A percentile compares a stretch with the other conserved stretches of the same genome.
These are phyloP conservation scores for Bodo saltans DNA, from an alignment of 78 protist species.

Conservation along the genomic window DNA sequence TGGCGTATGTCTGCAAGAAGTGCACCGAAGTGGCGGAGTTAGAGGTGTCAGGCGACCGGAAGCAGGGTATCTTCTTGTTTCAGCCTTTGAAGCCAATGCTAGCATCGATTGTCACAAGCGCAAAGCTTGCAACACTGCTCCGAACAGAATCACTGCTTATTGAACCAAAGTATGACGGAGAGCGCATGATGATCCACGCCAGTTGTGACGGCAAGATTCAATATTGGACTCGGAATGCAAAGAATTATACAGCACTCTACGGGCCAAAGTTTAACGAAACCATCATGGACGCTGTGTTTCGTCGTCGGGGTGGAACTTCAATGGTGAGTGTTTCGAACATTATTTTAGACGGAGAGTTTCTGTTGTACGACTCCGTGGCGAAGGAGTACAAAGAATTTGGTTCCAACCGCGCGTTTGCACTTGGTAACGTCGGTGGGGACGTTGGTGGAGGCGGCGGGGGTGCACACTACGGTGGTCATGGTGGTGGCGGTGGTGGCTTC, in stretches of 20 bases:
- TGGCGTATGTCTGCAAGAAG: slow-evolving; percentile 11
- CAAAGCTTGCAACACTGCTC: slow-evolving; percentile 33
- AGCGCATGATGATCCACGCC: slow-evolving; percentile 69
- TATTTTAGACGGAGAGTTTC: slow-evolving; percentile 79
- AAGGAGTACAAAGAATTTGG: slow-evolving; percentile 70
- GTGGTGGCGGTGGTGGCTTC: no score
- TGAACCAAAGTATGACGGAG: slow-evolving; percentile 83
- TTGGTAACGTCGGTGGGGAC: slow-evolving; percentile 22
- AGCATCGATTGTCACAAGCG: slow-evolving; percentile 53
- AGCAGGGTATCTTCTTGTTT: slow-evolving; percentile 24
- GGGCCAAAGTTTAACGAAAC: slow-evolving; percentile 26
- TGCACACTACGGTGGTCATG: no score
- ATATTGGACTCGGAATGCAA: slow-evolving; percentile 33
- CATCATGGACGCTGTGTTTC: not conserved
- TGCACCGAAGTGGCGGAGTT: slow-evolving; percentile 7
- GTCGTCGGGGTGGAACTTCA: no score
- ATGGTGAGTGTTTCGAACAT: slow-evolving; percentile 17
- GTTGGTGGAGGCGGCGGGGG: not conserved
- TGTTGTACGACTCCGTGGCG: slow-evolving; percentile 42
- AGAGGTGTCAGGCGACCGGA: not conserved
- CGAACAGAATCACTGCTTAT: slow-evolving; percentile 4
- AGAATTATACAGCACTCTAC: slow-evolving; percentile 54
- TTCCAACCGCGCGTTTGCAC: slow-evolving; percentile 29
- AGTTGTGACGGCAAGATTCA: not conserved
- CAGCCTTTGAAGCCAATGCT: slow-evolving; percentile 81